These are phyloP conservation scores for Vigna trinervia DNA, from an alignment of 306 rosid genomes.

Conservation along the genomic window DNA sequence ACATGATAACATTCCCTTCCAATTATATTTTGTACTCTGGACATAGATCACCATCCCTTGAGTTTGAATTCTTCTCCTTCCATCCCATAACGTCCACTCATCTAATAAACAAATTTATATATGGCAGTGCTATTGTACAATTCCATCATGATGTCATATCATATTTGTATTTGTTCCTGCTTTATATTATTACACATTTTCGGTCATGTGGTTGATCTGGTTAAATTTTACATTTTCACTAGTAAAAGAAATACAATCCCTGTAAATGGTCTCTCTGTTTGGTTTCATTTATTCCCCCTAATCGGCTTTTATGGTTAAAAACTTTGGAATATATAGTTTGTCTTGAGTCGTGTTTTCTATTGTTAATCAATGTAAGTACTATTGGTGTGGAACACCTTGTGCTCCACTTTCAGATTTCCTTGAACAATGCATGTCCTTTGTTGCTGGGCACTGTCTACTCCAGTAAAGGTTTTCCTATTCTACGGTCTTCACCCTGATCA, in stretches of 20 bases:
- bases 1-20: constrained; percentile 5
- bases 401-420: too few species aligned
- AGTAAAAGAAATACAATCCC: neutral
- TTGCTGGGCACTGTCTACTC: too few species aligned
- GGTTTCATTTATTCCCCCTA: too few species aligned
- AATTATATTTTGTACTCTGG: neutral
- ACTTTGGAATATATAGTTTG: too few species aligned
- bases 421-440: too few species aligned
- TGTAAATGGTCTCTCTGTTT: too few species aligned
- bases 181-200: constrained; percentile 22
- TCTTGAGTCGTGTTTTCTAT: too few species aligned
- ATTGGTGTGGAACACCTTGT: too few species aligned
- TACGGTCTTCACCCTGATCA: too few species aligned
- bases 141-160: constrained; percentile 13
- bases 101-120: neutral
- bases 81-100: neutral
- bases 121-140: constrained; percentile 27
- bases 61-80: neutral
- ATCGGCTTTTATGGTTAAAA: too few species aligned
- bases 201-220: constrained; percentile 24
- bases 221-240: constrained; percentile 4
- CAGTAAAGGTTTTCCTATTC: too few species aligned
- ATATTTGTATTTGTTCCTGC: constrained; percentile 8
- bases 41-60: neutral
- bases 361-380: too few species aligned